phyloP scores from a whole-genome alignment of 176 grass and related monocot genomes.

The Aegilops sharonensis region DNA sequence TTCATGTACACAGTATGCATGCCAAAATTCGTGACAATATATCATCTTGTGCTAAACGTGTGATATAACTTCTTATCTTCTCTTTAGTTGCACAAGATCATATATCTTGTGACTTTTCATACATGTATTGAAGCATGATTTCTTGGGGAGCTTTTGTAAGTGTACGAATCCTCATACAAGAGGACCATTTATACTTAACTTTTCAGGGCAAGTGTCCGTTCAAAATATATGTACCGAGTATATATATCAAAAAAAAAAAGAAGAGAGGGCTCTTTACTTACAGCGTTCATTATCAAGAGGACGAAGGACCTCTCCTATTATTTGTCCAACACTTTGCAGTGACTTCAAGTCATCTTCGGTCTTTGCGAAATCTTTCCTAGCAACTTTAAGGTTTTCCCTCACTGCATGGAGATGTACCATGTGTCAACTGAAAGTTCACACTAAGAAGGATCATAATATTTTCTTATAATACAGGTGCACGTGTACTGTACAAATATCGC shows the following conservation, averaged over 20 bases:
- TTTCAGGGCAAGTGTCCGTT: neutral
- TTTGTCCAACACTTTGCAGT: slow-evolving; percentile 97
- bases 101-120: neutral
- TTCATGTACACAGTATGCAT: neutral
- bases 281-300: slow-evolving; percentile 96
- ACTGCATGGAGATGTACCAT: slow-evolving; percentile 53
- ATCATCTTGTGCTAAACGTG: neutral
- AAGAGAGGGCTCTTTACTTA: slow-evolving; percentile 39
- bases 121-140: neutral
- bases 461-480: neutral
- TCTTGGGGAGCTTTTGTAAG: neutral
- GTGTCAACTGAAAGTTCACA: slow-evolving; percentile 15
- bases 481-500: neutral
- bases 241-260: neutral
- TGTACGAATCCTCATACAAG: neutral
- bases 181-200: neutral
- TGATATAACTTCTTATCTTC: neutral
- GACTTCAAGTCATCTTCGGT: slow-evolving; percentile 98
- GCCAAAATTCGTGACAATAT: neutral
- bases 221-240: neutral
- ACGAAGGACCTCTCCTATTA: slow-evolving; percentile 97
- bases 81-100: neutral
- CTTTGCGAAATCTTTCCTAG: slow-evolving; percentile 88
- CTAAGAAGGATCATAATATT: neutral
- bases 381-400: slow-evolving; percentile 73